Base-by-base conservation (phyloP, 208 protist genomes). In the Acanthamoeba rhysodes region DNA sequence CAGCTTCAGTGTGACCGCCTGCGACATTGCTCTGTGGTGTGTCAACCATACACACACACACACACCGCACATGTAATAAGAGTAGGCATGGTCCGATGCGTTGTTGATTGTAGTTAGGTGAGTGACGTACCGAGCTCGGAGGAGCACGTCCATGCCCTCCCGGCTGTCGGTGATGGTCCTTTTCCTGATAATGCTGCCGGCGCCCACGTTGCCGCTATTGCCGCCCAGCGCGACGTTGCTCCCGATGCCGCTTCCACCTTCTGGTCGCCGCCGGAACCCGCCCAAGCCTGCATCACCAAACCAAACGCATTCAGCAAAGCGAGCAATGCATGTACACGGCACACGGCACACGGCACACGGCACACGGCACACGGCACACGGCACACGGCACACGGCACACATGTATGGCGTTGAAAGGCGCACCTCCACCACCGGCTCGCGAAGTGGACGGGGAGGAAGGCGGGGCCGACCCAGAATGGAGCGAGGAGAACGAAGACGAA, bases 141-240 rank as follows among this genome's bases (percentile, higher is more conserved):
- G 32, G 41, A 82, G 74, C 4, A 82, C 74, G 45, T 82, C 74
- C 74, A 82, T 82, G 41, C 74, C 74, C 74, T 82, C 27, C 22
- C 8, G 6, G 74, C 74, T 82, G 74, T 82, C 74, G 6, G 74
- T 82, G 74, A 82, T 82, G 6, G 74, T 82, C 74, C 37, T 48
- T 41, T 82, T 82, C 74, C 74, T 45, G 20, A n/a, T 53, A 5
- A 6, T 27, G 22, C 41, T 55, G 37, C 37, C 37, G 20, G 34
- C 27, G 9, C 14, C 16, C 14, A 29, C 27, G 62, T n/a, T 68
- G 62, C 62, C 62, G 6, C 62, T 20, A 20, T 27, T 68, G 20
- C 62, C 62, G 37, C 74, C 37, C 45, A 72, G 66, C n/a, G 62
- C 16, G 8, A 29, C 27, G 62, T 8, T 68, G 62, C 62, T 20